Conservation (phyloP, 306 rosid genomes). For the Malus domestica region DNA sequence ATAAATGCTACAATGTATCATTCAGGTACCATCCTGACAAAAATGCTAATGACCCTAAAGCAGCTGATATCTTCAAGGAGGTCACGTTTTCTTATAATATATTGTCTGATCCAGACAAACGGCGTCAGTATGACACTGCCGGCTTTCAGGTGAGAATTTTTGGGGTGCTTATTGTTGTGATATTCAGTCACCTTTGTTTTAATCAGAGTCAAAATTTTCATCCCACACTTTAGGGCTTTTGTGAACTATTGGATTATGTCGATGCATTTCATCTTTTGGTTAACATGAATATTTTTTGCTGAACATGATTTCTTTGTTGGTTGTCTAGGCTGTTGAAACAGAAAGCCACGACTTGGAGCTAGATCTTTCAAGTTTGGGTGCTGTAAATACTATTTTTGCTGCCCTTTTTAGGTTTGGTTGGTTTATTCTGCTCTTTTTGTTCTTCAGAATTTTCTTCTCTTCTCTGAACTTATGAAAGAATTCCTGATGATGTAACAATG, state of each 20-base stretch:
- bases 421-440: not conserved
- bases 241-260: not conserved
- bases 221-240: not conserved
- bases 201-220: conserved; percentile 9
- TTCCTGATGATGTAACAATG: not conserved
- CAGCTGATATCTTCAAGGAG: conserved; percentile 94
- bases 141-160: conserved; percentile 81
- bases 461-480: not conserved
- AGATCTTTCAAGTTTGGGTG: conserved; percentile 96
- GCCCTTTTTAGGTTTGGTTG: conserved; percentile 92
- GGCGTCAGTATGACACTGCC: conserved; percentile 82
- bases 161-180: conserved; percentile 4
- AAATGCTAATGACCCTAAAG: conserved; percentile 96
- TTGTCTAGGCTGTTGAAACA: conserved; percentile 74
- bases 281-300: not conserved
- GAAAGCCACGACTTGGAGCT: conserved; percentile 94
- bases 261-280: not conserved
- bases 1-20: conserved; percentile 8
- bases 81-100: conserved; percentile 85
- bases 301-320: conserved; percentile 22
- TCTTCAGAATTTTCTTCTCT: not conserved
- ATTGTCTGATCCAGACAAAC: conserved; percentile 82
- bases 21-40: conserved; percentile 98
- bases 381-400: conserved; percentile 98
- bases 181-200: conserved; percentile 7